A percentile compares a stretch with the other conserved stretches of the same genome.
phyloP scores from a whole-genome alignment of 148 eudicot genomes.

The Persicaria maculosa region DNA sequence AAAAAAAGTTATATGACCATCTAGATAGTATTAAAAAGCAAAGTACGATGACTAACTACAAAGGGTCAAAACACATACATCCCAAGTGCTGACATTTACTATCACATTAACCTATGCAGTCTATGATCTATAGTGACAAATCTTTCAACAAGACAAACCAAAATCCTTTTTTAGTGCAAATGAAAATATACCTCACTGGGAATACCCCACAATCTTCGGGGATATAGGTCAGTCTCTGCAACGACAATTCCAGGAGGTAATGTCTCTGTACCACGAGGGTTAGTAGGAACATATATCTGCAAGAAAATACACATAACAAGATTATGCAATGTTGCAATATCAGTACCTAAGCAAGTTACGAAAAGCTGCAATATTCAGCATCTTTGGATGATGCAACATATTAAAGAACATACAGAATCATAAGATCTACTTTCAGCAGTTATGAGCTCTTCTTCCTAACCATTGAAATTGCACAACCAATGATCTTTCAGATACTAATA shows the following conservation, averaged over 20 bases:
- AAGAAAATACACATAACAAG: not conserved
- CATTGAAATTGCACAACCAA: not conserved
- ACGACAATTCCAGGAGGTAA: slow-evolving; percentile 95
- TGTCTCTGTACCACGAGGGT: slow-evolving; percentile 94
- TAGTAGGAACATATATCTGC: slow-evolving; percentile 85
- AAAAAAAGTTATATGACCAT: not conserved
- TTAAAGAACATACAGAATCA: not conserved
- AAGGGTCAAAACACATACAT: not conserved
- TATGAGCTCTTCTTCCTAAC: not conserved
- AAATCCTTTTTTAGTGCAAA: not conserved
- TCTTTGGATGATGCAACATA: not conserved
- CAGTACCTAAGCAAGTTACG: not conserved
- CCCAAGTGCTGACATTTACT: not conserved
- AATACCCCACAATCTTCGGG: slow-evolving; percentile 94
- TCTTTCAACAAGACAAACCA: not conserved
- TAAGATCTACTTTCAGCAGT: not conserved
- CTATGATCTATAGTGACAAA: not conserved
- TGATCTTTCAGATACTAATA: not conserved
- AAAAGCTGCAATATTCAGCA: not conserved
- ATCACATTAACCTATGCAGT: not conserved
- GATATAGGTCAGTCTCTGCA: slow-evolving; percentile 69
- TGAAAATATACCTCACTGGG: slow-evolving; percentile 63
- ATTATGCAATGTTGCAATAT: not conserved
- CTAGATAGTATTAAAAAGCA: not conserved
- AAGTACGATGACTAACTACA: not conserved